Conservation (phyloP, 2,329 filamentous ascomycete genomes). For the Epichloe baconii region DNA sequence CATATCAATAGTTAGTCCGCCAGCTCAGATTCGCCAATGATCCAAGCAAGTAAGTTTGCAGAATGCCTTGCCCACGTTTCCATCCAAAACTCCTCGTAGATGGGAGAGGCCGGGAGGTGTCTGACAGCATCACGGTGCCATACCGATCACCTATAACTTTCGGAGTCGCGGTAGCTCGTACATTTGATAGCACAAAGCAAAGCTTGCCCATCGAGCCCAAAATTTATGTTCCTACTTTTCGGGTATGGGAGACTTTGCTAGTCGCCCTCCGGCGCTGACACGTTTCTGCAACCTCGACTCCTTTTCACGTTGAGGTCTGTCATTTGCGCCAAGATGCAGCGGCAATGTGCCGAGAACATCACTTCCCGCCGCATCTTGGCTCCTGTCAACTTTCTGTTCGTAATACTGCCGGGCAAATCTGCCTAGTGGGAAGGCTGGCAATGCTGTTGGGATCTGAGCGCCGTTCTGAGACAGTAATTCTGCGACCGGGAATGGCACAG, state of each 20-base stretch:
- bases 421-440: conserved; percentile 75
- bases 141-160: conserved; percentile 10
- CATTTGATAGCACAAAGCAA: conserved; percentile 24
- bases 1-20: background rate
- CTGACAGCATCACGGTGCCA: background rate
- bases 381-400: conserved; percentile 55
- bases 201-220: conserved; percentile 25
- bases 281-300: conserved; percentile 64
- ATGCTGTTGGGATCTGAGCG: conserved; percentile 63
- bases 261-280: conserved; percentile 61
- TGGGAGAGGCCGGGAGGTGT: background rate
- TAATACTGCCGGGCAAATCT: conserved; percentile 70
- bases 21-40: background rate
- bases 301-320: conserved; percentile 46
- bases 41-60: background rate
- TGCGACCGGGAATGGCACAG: conserved; percentile 70
- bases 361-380: conserved; percentile 25
- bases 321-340: conserved; percentile 25
- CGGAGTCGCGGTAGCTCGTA: conserved; percentile 17
- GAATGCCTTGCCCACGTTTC: background rate
- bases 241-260: conserved; percentile 52
- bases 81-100: background rate
- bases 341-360: conserved; percentile 54
- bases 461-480: conserved; percentile 91
- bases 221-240: conserved; percentile 40